phyloP scores from a whole-genome alignment of 2,329 filamentous ascomycete genomes.

The Sporothrix schenckii region DNA sequence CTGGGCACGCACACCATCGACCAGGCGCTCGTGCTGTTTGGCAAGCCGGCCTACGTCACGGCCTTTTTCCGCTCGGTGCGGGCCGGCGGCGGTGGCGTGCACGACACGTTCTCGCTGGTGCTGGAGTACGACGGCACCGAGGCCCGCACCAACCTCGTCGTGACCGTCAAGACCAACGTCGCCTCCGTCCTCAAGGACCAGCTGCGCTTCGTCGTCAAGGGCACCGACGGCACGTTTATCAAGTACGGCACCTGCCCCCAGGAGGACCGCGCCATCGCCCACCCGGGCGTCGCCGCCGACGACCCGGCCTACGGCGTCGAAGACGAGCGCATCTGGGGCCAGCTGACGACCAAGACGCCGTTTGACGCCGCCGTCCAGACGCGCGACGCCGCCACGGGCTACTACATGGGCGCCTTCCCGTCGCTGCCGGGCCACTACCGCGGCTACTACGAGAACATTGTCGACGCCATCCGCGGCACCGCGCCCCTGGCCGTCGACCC shows the following conservation, averaged over 20 bases:
- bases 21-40: conserved; percentile 61
- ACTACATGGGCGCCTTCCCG: conserved; percentile 45
- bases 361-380: conserved; percentile 38
- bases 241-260: conserved; percentile 46
- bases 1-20: conserved; percentile 61
- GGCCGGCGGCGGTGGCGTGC: conserved; percentile 44
- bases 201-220: conserved; percentile 63
- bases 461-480: conserved; percentile 46
- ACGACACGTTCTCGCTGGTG: conserved; percentile 58
- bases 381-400: conserved; percentile 40
- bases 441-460: conserved; percentile 48
- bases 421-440: conserved; percentile 47
- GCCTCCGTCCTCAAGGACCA: conserved; percentile 62
- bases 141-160: conserved; percentile 50
- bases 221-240: conserved; percentile 57
- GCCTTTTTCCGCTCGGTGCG: conserved; percentile 60
- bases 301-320: conserved; percentile 44
- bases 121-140: conserved; percentile 55
- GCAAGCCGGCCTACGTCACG: conserved; percentile 59
- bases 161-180: conserved; percentile 63
- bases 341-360: conserved; percentile 46
- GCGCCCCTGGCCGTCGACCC: conserved; percentile 46
- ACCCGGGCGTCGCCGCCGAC: conserved; percentile 32
- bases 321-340: conserved; percentile 43
- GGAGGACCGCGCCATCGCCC: conserved; percentile 40